Base-by-base conservation (phyloP, 192 early-diverging fungal genomes). In the Mycoemilia scoparia region DNA sequence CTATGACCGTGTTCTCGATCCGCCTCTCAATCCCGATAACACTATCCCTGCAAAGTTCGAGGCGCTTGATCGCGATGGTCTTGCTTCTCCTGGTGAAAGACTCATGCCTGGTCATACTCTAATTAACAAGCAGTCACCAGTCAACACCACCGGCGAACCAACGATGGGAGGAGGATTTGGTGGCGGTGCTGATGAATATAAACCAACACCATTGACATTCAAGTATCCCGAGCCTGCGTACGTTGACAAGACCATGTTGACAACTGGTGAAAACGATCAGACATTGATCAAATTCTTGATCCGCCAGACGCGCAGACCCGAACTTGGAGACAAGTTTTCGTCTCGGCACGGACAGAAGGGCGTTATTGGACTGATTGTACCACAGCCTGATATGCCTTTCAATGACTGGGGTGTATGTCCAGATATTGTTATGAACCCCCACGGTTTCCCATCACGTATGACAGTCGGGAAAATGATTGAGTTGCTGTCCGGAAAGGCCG, bases 401-500 rank as follows among this genome's bases (percentile, higher is more conserved):
- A 67, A 76, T 8, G 87, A 93, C 50, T 51, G 68, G 22, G 92
- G 92, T 29, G 70, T 92, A 19, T 72, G 66, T 25, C 92, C 92
- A 7, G 92, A 97, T 44, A 82, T 97, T 36, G 87, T 97, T 64
- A 97, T 97, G 87, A 97, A 97, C 68, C 92, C 92, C 7, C 92
- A 97, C 52, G 89, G 89, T 43, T 92, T 97, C 70, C 92, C 92
- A 21, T 84, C 79, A 18, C 86, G 92, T 60, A 97, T 97, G 92
- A 97, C 92, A 17, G 87, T 97, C 2, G 93, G 93, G 29, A 92
- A 97, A 57, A 90, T 97, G 82, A 92, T 97, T 54, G 93, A 97
- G 64, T 60, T 92, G 51, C 60, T 97, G 25, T 80, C 87, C 2
- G 90, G 89, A 37, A 97, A 97, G 54, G 89, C 89, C 1, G 89